Base-by-base conservation (phyloP, 2,329 filamentous ascomycete species). In the Curvularia eragrostidis region DNA sequence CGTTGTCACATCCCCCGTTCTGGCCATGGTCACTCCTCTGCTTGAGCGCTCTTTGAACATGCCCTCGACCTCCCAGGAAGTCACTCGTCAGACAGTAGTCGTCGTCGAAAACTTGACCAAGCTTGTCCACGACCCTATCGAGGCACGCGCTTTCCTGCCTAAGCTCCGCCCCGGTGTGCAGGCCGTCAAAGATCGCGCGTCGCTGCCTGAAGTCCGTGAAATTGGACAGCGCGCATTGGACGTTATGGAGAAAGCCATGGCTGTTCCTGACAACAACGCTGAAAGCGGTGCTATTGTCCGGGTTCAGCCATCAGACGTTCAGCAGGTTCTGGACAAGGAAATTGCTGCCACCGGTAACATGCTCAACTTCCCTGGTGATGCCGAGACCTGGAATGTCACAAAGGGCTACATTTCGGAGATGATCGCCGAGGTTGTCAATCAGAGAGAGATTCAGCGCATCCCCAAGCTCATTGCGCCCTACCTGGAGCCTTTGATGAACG, bases 41-140 rank as follows among this genome's bases (percentile, higher is more conserved):
- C 87, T 99, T 26, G 95, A 98, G 81, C 90, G 95, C 68, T 92
- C 93, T 18, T 85, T 99, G 61, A 97, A 97, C 82, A 94, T 89
- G 60, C 95, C 94, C 8, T 87, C 87, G 15, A 99, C 95, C 4
- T 85, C 91, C 3, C 95, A 99, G 77, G 95, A 99, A 80, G 93
- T 98, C 21, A 84, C 97, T 54, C 90, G 95, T 61, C 94, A 97
- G 80, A 97, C 95, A 2, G 93, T 96, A 28, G 93, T 99, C 53
- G 96, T 99, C 50, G 91, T 95, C 19, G 95, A 99, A 81, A 99
- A 99, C 81, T 83, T 99, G 81, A 99, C 95, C 60, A 98, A 97
- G 82, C 87, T 99, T 30, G 95, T 99, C 26, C 95, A 99, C 78
- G 93, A 91, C 76, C 95, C 95, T 13, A 87, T 97, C 59, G 95